A percentile compares a stretch with the other conserved stretches of the same genome.
Evolutionary conservation across 176 grass and related monocot genomes (phyloP).

Genomic region (Pontederia crassipes): DNA sequence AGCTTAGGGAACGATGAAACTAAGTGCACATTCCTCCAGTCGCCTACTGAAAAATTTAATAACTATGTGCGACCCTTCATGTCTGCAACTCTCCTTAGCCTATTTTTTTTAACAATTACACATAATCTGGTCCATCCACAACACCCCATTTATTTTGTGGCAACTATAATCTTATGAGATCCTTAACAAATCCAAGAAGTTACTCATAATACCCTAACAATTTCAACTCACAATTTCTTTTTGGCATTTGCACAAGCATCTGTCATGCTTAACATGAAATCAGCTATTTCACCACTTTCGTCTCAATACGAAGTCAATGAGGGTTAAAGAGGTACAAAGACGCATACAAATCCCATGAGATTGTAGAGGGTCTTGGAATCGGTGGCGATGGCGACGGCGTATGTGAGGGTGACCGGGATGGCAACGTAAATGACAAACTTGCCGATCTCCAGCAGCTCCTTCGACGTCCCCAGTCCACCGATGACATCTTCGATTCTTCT

Average conservation of each 20-base stretch:
- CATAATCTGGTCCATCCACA: too few relatives aligned
- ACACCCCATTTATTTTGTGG: too few relatives aligned
- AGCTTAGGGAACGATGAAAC: too few relatives aligned
- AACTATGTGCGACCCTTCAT: too few relatives aligned
- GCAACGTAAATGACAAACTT: conserved; percentile 78
- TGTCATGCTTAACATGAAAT: not conserved
- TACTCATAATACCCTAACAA: too few relatives aligned
- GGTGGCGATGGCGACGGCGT: conserved; percentile 29
- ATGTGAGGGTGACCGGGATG: conserved; percentile 63
- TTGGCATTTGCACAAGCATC: not conserved
- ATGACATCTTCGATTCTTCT: conserved; percentile 41
- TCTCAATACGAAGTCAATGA: not conserved
- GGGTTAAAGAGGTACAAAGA: not conserved
- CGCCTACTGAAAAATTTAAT: too few relatives aligned
- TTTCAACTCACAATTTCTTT: not conserved
- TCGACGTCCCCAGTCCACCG: conserved; percentile 61
- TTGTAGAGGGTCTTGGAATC: conserved; percentile 36
- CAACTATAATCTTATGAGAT: too few relatives aligned
- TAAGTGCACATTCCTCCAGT: too few relatives aligned
- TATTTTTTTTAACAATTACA: too few relatives aligned
- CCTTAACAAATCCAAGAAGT: too few relatives aligned
- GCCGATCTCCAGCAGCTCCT: conserved; percentile 73
- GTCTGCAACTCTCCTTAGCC: too few relatives aligned
- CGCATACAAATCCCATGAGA: conserved; percentile 70
- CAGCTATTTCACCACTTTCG: too few relatives aligned